These are phyloP conservation scores for Clarkia xantiana DNA, from an alignment of 345 rosid species.

Conservation along the genomic window DNA sequence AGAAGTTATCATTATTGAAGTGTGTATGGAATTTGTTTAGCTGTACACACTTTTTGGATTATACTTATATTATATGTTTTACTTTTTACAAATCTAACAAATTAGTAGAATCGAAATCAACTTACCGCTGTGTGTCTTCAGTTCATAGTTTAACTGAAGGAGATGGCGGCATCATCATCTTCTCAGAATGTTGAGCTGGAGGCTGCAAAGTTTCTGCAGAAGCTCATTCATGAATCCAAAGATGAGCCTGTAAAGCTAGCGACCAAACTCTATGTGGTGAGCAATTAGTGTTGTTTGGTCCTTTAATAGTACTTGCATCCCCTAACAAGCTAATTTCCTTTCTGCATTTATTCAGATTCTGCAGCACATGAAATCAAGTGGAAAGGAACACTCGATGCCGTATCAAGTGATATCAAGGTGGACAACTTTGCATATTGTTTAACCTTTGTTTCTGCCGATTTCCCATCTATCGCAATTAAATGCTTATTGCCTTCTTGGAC, in stretches of 20 bases:
- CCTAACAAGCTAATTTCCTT: not conserved
- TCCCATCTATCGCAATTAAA: too few species aligned
- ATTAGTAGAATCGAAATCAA: too few species aligned
- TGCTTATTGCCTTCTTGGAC: too few species aligned
- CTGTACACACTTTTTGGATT: too few species aligned
- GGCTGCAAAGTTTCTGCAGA: constrained; percentile 96
- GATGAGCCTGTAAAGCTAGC: constrained; percentile 95
- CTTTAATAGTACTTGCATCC: not conserved
- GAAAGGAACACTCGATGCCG: constrained; percentile 98
- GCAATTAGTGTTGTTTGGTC: constrained; percentile 7
- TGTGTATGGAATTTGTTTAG: too few species aligned
- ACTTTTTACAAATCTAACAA: too few species aligned
- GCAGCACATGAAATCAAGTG: constrained; percentile 95
- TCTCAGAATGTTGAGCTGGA: constrained; percentile 86
- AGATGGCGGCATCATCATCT: constrained; percentile 35
- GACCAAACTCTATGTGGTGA: constrained; percentile 81
- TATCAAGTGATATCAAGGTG: constrained; percentile 99
- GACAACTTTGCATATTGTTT: constrained; percentile 2
- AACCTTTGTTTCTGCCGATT: too few species aligned
- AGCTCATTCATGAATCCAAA: constrained; percentile 91
- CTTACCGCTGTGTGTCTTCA: too few species aligned
- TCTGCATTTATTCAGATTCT: constrained; percentile 41
- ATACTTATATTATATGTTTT: too few species aligned
- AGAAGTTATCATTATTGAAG: too few species aligned
- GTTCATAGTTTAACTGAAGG: too few species aligned